phyloP scores from a whole-genome alignment of 164 flowering plant species.

The Cinnamomum micranthum region DNA sequence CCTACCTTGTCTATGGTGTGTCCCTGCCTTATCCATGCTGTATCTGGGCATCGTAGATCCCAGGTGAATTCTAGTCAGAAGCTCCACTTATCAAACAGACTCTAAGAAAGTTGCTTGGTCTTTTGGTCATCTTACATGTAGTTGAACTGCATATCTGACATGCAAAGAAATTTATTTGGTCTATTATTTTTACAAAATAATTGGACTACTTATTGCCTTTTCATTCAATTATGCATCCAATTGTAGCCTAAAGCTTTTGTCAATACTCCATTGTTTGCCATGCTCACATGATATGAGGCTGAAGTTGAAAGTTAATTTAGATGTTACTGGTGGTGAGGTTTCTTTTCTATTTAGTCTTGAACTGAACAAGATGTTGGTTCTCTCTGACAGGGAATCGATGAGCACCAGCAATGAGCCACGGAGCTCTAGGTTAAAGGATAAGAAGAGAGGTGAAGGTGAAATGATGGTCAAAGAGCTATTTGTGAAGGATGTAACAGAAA shows the following conservation, averaged over 20 bases:
- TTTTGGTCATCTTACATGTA: too few species aligned
- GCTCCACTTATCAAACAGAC: too few species aligned
- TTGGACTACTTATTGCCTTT: neutral
- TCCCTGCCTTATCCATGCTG: too few species aligned
- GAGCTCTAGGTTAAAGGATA: slow-evolving; percentile 86
- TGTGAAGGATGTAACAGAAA: slow-evolving; percentile 62
- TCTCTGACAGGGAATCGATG: slow-evolving; percentile 48
- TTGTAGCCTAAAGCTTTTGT: neutral
- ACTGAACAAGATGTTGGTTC: slow-evolving; percentile 1
- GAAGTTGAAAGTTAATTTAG: neutral
- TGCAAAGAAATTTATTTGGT: neutral
- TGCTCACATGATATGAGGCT: neutral
- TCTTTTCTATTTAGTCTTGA: neutral
- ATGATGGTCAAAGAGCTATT: slow-evolving; percentile 71
- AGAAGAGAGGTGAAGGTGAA: slow-evolving; percentile 85
- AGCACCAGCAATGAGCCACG: slow-evolving; percentile 54
- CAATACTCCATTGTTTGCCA: neutral
- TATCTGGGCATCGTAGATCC: too few species aligned
- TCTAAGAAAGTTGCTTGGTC: too few species aligned
- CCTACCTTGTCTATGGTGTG: too few species aligned
- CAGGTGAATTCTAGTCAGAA: too few species aligned
- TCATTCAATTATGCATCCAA: neutral
- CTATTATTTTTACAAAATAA: too few species aligned
- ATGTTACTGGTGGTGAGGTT: slow-evolving; percentile 1
- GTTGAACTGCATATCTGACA: too few species aligned